A percentile compares a stretch with the other conserved stretches of the same genome.
phyloP scores from a whole-genome alignment of 2,329 filamentous ascomycete species.

The Davidsoniella eucalypti region DNA sequence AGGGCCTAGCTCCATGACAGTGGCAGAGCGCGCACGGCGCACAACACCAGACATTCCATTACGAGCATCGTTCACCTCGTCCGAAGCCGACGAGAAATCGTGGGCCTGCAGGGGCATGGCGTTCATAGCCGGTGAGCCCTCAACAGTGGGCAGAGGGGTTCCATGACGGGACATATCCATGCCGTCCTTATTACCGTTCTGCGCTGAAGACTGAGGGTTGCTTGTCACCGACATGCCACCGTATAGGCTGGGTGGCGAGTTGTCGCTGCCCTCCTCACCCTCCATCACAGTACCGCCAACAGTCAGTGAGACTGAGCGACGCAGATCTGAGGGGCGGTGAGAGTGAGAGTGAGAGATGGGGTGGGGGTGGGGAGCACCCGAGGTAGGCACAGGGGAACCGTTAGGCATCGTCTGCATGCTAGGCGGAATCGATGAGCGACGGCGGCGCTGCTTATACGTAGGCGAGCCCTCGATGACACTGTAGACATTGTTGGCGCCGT shows the following conservation, averaged over 20 bases:
- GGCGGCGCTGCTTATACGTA: constrained; percentile 92
- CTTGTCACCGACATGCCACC: constrained; percentile 47
- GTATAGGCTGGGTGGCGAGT: constrained; percentile 63
- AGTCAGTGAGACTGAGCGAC: constrained; percentile 77
- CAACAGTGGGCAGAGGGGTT: constrained; percentile 73
- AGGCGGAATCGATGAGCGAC: constrained; percentile 82
- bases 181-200: constrained; percentile 48
- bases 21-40: constrained; percentile 81
- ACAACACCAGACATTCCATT: constrained; percentile 63
- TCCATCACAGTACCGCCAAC: constrained; percentile 61
- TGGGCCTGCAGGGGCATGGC: constrained; percentile 53
- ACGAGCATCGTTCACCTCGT: constrained; percentile 45
- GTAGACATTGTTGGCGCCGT: constrained; percentile 65
- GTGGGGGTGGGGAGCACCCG: constrained; percentile 22
- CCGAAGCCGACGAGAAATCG: constrained; percentile 47
- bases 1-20: constrained; percentile 88
- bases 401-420: constrained; percentile 53
- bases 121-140: constrained; percentile 65
- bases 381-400: constrained; percentile 40
- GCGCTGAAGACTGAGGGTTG: constrained; percentile 9
- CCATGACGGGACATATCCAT: constrained; percentile 75
- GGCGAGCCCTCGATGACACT: constrained; percentile 95
- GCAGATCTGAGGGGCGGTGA: constrained; percentile 76
- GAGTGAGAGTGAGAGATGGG: constrained; percentile 34
- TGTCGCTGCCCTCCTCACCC: constrained; percentile 59